Base-by-base conservation (phyloP, 169 alveolate genomes). In the Babesia caballi region DNA sequence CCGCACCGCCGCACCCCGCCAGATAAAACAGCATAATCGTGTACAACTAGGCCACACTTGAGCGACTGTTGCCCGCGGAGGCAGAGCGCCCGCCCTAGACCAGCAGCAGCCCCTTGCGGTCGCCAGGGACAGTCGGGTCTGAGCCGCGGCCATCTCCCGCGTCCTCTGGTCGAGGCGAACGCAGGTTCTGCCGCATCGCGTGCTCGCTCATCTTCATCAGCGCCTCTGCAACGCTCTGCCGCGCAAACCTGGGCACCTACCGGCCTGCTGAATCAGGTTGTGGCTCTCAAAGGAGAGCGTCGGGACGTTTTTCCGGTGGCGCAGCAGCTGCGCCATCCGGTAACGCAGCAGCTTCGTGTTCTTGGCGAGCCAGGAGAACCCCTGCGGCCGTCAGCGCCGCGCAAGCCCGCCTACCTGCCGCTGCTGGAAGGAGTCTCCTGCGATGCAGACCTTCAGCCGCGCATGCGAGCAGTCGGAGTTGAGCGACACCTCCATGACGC, bases 391-490 rank as follows among this genome's bases (percentile, higher is more conserved):
- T 30, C 12, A 49, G n/a, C 27, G 0, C 19, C 17, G 27, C 14
- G 19, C 32, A 36, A 15, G 32, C 23, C 30, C 14, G n/a, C 51
- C 21, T 41, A 80, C 88, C 69, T 69, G 82, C 19, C 83, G 82
- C 46, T 69, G 77, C 49, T 69, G 77, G 69, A 69, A 69, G 47
- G 82, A 63, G 53, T 80, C 88, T 0, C 88, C 88, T 4, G 68
- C 49, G 38, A 67, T 51, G 72, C 51, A 56, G n/a, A 80, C 50
- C 59, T 59, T 58, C 60, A 80, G 40, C 33, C 71, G 46, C 27
- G 88, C 88, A 33, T 80, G 88, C 4, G 88, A 51, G 61, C 88
- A 80, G 61, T 80, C 84, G 4, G 58, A 17, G 54, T 46, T 61
- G 40, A 80, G 70, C 28, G 42, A 32, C 1, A 80, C 88, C 38